Evolutionary conservation across 768 basidiomycete genomes (phyloP), one percentile per base, ranked within the genome.

Genomic region (Kwoniella bestiolae): DNA sequence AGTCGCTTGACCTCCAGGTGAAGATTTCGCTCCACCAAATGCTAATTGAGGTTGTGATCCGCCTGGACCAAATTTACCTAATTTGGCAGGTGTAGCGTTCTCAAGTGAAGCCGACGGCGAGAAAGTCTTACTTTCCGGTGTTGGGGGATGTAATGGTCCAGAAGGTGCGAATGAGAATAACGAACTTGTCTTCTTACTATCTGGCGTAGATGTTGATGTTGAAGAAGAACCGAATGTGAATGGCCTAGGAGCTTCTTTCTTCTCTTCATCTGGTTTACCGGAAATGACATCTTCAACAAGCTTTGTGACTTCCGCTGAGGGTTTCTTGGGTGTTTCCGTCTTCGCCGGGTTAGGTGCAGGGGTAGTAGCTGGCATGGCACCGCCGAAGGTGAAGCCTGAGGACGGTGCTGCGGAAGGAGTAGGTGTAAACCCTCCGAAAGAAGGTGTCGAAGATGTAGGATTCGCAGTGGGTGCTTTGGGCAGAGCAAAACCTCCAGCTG

Each of bases 11-110:
- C 53, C 55, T 8, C 58, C 55, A 18, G 63, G 63, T 16, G 59
- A 53, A 12, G 60, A 29, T 29, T 65, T 68, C 3, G 76, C 76
- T 11, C 73, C 76, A 0, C 76, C 76, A 51, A 77, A 77, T 23
- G 74, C 44, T 28, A 77, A 55, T 35, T 73, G 72, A 23, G 76
- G 76, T 46, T 64, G 56, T 18, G 71, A 71, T 16, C 76, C 76
- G 3, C 76, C 76, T 11, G 76, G 76, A 31, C 76, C 76, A 32
- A 77, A 77, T 55, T 75, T 77, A 60, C 76, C 76, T 5, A 77
- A 57, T 45, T 75, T 70, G 11, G 69, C 67, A 5, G 76, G 69
- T 1, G 73, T 55, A 21, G 62, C 61, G 6, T 51, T 64, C 45
- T 72, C 75, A 18, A 72, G 25, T 6, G 64, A 41, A 1, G 62